Conservation (phyloP, 176 grass and related monocot genomes). For the Themeda triandra region DNA sequence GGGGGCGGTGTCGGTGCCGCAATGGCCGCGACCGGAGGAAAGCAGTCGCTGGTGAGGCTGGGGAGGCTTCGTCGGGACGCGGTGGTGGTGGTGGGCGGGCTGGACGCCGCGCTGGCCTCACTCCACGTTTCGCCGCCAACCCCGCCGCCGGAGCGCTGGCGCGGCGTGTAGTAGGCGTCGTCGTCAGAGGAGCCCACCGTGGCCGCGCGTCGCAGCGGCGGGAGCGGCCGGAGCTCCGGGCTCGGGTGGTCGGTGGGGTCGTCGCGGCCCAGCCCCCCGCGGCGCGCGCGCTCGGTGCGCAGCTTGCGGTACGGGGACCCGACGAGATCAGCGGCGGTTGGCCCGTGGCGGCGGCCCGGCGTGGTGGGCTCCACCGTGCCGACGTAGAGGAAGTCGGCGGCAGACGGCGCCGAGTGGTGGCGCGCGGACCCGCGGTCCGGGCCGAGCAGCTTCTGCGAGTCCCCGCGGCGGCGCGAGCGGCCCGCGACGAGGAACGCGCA, state of each 20-base stretch:
- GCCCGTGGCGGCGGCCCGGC: slow-evolving; percentile 39
- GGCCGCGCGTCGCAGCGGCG: slow-evolving; percentile 51
- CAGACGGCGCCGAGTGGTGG: slow-evolving; percentile 15
- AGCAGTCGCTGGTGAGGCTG: slow-evolving; percentile 71
- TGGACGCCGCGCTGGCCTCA: slow-evolving; percentile 62
- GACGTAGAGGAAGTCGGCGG: slow-evolving; percentile 73
- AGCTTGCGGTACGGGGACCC: slow-evolving; percentile 92
- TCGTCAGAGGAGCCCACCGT: slow-evolving; percentile 67
- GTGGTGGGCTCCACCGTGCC: slow-evolving; percentile 66
- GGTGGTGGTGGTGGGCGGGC: slow-evolving; percentile 60
- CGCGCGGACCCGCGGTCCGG: slow-evolving; percentile 22
- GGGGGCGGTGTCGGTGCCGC: slow-evolving; percentile 43
- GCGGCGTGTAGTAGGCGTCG: slow-evolving; percentile 83
- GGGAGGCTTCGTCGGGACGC: slow-evolving; percentile 82
- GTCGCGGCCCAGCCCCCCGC: slow-evolving; percentile 40
- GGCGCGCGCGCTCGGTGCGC: slow-evolving; percentile 48
- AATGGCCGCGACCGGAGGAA: slow-evolving; percentile 30
- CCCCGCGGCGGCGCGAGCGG: slow-evolving; percentile 39
- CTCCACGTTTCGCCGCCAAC: slow-evolving; percentile 45
- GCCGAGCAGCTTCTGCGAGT: slow-evolving; percentile 68
- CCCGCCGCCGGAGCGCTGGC: slow-evolving; percentile 45
- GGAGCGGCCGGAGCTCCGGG: slow-evolving; percentile 79
- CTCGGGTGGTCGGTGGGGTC: slow-evolving; percentile 69
- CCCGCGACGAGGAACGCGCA: slow-evolving; percentile 37
- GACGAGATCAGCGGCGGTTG: slow-evolving; percentile 38